phyloP scores from a whole-genome alignment of 2,329 filamentous ascomycete species.

The Talaromyces sp. region DNA sequence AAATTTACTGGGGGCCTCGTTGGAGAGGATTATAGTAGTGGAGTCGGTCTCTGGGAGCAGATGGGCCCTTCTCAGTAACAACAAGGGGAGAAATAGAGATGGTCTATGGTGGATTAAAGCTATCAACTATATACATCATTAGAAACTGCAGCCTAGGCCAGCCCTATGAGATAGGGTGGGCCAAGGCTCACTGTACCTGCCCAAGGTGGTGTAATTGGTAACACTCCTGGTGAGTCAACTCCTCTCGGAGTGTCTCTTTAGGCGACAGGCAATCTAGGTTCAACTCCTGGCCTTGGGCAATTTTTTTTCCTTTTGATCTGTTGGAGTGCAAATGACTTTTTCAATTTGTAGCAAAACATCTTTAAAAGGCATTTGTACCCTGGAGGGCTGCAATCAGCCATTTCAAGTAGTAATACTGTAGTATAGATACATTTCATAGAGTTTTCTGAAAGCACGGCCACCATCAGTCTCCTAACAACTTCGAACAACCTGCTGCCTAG shows the following conservation, averaged over 20 bases:
- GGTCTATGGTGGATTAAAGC: neutral
- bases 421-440: neutral
- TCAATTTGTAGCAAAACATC: no score
- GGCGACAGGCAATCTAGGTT: neutral
- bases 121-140: neutral
- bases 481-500: neutral
- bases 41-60: no score
- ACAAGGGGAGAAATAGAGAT: no score
- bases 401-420: neutral
- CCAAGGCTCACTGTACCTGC: neutral
- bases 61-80: no score
- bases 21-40: no score
- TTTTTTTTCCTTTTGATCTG: neutral
- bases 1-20: no score
- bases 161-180: neutral
- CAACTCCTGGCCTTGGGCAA: neutral
- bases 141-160: neutral
- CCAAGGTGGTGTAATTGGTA: neutral
- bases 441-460: neutral
- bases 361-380: neutral
- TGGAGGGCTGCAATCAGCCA: neutral
- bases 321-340: no score
- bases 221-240: neutral
- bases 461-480: neutral
- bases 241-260: neutral